Evolutionary conservation across 495 filamentous ascomycete genomes (phyloP).

Genomic region (Neurospora discreta): DNA sequence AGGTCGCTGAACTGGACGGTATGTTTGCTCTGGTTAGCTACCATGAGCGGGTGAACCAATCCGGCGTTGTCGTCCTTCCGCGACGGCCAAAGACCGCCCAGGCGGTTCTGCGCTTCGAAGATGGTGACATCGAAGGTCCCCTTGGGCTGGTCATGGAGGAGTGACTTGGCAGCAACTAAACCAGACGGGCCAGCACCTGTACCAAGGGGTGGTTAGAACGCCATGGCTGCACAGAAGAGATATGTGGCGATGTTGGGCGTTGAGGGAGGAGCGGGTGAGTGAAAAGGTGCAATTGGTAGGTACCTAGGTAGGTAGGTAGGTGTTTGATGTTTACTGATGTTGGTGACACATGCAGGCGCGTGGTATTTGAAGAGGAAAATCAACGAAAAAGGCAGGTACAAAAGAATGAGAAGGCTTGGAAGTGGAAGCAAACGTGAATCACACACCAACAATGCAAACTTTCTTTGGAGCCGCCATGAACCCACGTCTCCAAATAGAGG

Average conservation of each 20-base stretch:
- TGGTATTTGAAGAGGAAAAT: background rate
- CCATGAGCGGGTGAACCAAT: conserved; percentile 55
- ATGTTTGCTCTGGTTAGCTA: conserved; percentile 68
- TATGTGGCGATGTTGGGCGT: background rate
- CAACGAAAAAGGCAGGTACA: background rate
- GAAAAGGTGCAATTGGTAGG: background rate
- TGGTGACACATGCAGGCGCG: background rate
- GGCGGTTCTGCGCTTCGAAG: conserved; percentile 51
- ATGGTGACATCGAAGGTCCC: conserved; percentile 55
- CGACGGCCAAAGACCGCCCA: conserved; percentile 72
- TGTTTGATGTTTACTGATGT: background rate
- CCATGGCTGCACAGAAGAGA: background rate
- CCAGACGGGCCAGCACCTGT: conserved; percentile 72
- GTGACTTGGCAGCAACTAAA: conserved; percentile 69
- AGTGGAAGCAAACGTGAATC: background rate
- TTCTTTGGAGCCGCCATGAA: conserved; percentile 31
- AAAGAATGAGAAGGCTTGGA: background rate
- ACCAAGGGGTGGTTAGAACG: background rate
- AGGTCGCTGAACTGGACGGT: conserved; percentile 73
- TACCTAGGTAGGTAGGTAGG: background rate
- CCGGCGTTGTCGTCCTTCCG: conserved; percentile 29
- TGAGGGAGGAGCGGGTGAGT: background rate
- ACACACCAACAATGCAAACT: conserved; percentile 58
- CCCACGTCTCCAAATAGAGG: background rate
- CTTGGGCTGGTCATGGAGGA: conserved; percentile 48